Conservation (phyloP, 495 filamentous ascomycete species). For the Penicillium lagena region DNA sequence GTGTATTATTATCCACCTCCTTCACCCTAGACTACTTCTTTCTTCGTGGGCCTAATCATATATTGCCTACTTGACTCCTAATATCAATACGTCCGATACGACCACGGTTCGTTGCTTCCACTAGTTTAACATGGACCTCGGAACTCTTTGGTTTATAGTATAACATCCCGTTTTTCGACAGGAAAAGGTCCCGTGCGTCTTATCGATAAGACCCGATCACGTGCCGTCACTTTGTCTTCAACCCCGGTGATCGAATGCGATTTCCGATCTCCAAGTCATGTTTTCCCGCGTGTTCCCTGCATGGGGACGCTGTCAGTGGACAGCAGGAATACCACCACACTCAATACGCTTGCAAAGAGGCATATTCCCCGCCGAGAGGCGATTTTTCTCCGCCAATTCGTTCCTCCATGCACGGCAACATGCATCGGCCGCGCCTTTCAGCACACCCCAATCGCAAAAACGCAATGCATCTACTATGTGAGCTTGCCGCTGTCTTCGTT, state of each 20-base stretch:
- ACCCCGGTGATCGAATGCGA: neutral
- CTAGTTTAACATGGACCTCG: neutral
- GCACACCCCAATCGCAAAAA: conserved; percentile 34
- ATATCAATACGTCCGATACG: too few relatives aligned
- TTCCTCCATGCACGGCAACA: conserved; percentile 20
- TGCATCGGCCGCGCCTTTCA: conserved; percentile 29
- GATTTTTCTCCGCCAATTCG: conserved; percentile 34
- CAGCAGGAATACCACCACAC: conserved; percentile 8
- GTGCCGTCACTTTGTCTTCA: conserved; percentile 2
- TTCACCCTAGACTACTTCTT: neutral
- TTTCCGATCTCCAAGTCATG: conserved; percentile 20
- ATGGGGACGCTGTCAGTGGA: conserved; percentile 16
- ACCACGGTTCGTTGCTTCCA: too few relatives aligned
- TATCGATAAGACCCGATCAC: conserved; percentile 14
- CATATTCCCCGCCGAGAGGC: conserved; percentile 18
- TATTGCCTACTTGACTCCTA: too few relatives aligned
- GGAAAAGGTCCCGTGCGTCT: neutral
- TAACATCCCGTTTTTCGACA: too few relatives aligned
- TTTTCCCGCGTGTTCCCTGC: conserved; percentile 23
- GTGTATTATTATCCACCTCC: conserved; percentile 13
- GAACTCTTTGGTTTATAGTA: neutral
- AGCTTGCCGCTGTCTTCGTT: neutral
- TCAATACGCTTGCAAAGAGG: conserved; percentile 8
- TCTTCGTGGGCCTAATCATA: too few relatives aligned
- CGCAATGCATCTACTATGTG: conserved; percentile 41